phyloP scores from a whole-genome alignment of 192 early-diverging fungal genomes.

The Coemansia sp. region DNA sequence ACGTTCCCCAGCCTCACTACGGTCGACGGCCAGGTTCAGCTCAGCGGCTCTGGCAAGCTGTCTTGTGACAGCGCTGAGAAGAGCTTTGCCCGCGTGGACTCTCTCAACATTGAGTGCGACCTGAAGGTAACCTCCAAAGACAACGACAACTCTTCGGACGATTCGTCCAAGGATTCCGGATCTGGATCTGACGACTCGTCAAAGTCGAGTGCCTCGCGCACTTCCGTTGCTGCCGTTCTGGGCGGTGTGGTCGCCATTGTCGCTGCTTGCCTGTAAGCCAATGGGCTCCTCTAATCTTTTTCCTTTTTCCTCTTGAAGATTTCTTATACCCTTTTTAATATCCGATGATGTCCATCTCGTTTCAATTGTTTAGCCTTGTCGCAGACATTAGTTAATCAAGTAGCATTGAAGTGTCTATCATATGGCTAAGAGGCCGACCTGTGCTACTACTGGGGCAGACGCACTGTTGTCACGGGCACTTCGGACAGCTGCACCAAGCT shows the following conservation, averaged over 20 bases:
- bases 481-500: not conserved
- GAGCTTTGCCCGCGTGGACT: constrained; percentile 12
- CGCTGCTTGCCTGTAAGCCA: constrained; percentile 32
- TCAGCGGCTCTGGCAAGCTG: constrained; percentile 62
- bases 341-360: not conserved
- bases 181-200: not conserved
- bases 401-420: no score
- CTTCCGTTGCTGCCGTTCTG: constrained; percentile 19
- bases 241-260: constrained; percentile 29
- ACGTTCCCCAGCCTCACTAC: constrained; percentile 55
- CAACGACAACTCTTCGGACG: constrained; percentile 7
- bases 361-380: no score
- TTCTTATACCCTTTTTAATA: not conserved
- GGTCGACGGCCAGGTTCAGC: constrained; percentile 61
- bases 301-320: not conserved
- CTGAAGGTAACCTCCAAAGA: constrained; percentile 6
- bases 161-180: constrained; percentile 3
- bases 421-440: no score
- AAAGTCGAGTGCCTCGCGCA: constrained; percentile 26
- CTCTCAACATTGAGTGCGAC: constrained; percentile 36
- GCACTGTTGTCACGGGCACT: not conserved
- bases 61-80: constrained; percentile 45
- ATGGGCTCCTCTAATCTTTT: not conserved
- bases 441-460: constrained; percentile 1
- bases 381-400: no score